phyloP scores from a whole-genome alignment of 2,329 filamentous ascomycete genomes.

The Leptographium procerum region DNA sequence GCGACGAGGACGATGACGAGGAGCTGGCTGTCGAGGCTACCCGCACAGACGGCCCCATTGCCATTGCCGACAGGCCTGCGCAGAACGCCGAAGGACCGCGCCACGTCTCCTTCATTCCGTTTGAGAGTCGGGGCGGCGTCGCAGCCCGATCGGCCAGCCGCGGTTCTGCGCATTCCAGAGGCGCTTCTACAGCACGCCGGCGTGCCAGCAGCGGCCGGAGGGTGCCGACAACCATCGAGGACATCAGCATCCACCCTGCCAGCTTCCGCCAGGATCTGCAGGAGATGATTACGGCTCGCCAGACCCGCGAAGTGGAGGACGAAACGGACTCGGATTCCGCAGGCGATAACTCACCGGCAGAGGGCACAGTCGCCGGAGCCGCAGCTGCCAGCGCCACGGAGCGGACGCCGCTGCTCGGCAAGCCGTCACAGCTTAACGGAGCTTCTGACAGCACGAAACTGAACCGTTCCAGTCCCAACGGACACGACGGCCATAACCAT shows the following conservation, averaged over 20 bases:
- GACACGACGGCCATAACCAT: constrained; percentile 12
- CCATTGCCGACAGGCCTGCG: constrained; percentile 11
- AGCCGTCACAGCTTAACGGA: constrained; percentile 13
- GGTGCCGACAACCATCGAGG: constrained; percentile 51
- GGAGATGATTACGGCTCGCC: constrained; percentile 69
- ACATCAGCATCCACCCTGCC: constrained; percentile 78
- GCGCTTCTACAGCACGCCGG: constrained; percentile 21
- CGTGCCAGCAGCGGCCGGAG: constrained; percentile 39
- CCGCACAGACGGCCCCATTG: background rate
- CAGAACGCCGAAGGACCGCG: constrained; percentile 23
- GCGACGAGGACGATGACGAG: constrained; percentile 39
- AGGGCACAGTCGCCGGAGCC: background rate
- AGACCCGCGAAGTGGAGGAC: constrained; percentile 43
- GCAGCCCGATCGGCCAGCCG: constrained; percentile 13
- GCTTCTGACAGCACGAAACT: constrained; percentile 7
- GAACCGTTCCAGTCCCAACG: background rate
- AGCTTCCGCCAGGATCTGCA: constrained; percentile 79
- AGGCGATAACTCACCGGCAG: constrained; percentile 11
- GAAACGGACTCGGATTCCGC: constrained; percentile 33
- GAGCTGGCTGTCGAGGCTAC: background rate
- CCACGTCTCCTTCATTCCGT: constrained; percentile 28
- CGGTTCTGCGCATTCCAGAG: constrained; percentile 11
- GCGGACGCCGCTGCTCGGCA: constrained; percentile 25
- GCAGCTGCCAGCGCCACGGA: constrained; percentile 18
- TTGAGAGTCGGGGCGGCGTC: constrained; percentile 7